Evolutionary conservation across 345 rosid species (phyloP), one percentile per base, ranked within the genome.

Genomic region (Cardamine chenopodiifolia): DNA sequence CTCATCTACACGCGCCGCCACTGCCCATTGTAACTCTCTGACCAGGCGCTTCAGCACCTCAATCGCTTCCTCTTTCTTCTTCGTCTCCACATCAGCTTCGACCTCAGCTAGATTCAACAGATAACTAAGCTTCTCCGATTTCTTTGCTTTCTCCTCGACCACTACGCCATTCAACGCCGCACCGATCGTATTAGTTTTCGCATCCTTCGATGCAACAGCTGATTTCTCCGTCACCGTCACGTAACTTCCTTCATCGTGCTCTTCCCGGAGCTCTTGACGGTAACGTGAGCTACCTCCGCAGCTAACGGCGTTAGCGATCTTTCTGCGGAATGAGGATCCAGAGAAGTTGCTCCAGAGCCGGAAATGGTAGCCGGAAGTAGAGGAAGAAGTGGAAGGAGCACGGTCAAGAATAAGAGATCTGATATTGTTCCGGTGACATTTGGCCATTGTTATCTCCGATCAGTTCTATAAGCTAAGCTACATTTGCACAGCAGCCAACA

Each of bases 91-190:
- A 9, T 88, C 96, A 34, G 78, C 70, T 81, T 93, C 97, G 8
- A 50, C 83, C 79, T 95, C 97, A 23, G 92, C 92, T 28, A 90
- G 67, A 74, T 82, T 89, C 79, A 95, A 67, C 29, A 95, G 93
- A 82, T 95, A 96, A 39, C 83, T 78, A 4, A 95, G 86, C 86
- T 89, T 95, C 86, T 90, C 93, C 34, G 97, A 91, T 71, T 82
- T 90, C 32, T 69, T 83, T 44, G 31, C 47, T 23, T 48, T 61
- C 72, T 57, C 66, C 71, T 68, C 76, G 47, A 59, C 78, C 68
- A 50, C 48, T 49, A 35, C 72, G 15, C 67, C 71, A 5, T 76
- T 79, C 40, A 81, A 76, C 13, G 75, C 82, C 29, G 73, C 59
- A 2, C 78, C 69, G 52, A 82, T 65, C 15, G 82, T 71, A 4